Base-by-base conservation (phyloP, 1,284 basidiomycete genomes). In the Marasmius tenuissimus region DNA sequence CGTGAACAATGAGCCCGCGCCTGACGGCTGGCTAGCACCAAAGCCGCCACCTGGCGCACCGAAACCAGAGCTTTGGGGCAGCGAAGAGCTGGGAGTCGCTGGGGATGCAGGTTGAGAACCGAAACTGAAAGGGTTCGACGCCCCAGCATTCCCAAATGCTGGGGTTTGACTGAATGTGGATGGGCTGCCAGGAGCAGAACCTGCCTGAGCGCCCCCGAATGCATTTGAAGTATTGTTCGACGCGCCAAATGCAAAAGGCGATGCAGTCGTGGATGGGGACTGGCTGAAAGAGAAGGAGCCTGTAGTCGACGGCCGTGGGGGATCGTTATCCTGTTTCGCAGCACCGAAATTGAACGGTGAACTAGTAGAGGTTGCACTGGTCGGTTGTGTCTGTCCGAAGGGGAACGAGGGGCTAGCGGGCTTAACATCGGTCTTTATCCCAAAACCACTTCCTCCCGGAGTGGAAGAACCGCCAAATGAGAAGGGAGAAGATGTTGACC, bases 121-220 rank as follows among this genome's bases (percentile, higher is more conserved):
- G 38, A 63, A 63, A 4, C 22, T 35, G 35, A 63, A 63, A n/a
- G 59, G 48, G 45, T 63, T 63, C 10, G 42, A 22, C 3, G 38
- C 20, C 10, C 58, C 14, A 62, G 77, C 80, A 42, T 76, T 73
- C 33, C 78, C 79, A 68, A 84, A 84, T 11, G 75, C 58, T 8
- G 76, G 53, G 11, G 79, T 75, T 69, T 84, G 75, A 69, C 70
- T 72, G 61, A 81, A 82, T 5, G 78, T 79, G 38, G 85, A 85
- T 8, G 85, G 85, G 62, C 85, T 87, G 49, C 76, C 77, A 27
- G 85, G 85, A 27, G 83, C 76, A 51, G 86, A 86, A 16, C 73
- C 52, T 33, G 50, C 16, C 20, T 51, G 22, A 2, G 11, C 20
- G 8, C 27, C 4, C 16, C 68, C 67, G 60, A 77, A 76, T 1